Conservation (phyloP, 129 eudicot genomes). For the Oenanthe sinensis region DNA sequence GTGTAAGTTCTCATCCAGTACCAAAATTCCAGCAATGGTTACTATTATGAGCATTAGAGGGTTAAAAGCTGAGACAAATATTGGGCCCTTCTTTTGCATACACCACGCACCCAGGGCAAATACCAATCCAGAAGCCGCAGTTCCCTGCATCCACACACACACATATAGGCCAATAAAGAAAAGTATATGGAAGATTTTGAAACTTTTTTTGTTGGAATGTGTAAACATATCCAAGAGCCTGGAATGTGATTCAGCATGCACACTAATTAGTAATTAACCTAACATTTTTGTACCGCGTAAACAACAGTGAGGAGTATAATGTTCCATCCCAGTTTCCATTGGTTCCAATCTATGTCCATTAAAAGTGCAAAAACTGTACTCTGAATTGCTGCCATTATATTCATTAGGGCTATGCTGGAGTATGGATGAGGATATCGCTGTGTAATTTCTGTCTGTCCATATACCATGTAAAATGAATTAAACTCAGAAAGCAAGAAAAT, state of each 20-base stretch:
- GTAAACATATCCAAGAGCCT: too few species aligned
- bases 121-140: conserved; percentile 26
- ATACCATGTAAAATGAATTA: background rate
- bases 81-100: conserved; percentile 40
- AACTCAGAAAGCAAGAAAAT: background rate
- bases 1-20: conserved; percentile 40
- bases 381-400: conserved; percentile 24
- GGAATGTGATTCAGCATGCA: too few species aligned
- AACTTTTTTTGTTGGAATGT: background rate
- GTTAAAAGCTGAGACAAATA: conserved; percentile 43
- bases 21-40: conserved; percentile 36
- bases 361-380: conserved; percentile 21
- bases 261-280: too few species aligned
- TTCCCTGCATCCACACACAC: conserved; percentile 26
- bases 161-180: background rate
- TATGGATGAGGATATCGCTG: conserved; percentile 33
- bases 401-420: conserved; percentile 33
- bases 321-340: conserved; percentile 45
- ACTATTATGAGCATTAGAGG: conserved; percentile 48
- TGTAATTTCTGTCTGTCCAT: conserved; percentile 26
- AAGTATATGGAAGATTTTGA: background rate
- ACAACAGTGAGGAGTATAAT: conserved; percentile 33
- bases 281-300: conserved; percentile 23
- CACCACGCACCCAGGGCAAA: conserved; percentile 22
- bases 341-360: conserved; percentile 32